Conservation (phyloP, 2,329 filamentous ascomycete species). For the Xylaria digitata region DNA sequence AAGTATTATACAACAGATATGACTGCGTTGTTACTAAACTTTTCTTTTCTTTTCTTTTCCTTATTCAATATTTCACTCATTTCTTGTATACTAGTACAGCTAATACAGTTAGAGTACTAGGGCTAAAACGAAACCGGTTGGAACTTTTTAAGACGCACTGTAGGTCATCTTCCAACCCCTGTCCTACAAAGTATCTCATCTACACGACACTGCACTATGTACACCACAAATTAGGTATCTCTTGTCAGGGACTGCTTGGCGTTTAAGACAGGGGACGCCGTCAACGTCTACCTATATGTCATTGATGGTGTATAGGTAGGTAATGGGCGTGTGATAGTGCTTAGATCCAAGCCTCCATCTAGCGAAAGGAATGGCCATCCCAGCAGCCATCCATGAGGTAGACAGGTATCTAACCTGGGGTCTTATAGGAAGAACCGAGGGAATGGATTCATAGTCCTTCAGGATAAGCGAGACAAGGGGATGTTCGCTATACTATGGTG, state of each 20-base stretch:
- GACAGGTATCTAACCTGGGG: constrained; percentile 11
- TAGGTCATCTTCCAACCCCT: constrained; percentile 23
- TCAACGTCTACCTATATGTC: too few relatives aligned
- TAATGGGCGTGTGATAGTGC: background rate
- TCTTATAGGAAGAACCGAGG: constrained; percentile 23
- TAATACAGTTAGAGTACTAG: too few relatives aligned
- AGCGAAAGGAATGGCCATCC: background rate
- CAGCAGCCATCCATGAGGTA: background rate
- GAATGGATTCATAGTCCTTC: constrained; percentile 29
- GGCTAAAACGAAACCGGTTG: too few relatives aligned
- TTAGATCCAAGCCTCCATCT: background rate
- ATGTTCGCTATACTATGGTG: constrained; percentile 13
- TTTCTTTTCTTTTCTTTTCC: too few relatives aligned
- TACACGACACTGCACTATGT: background rate
- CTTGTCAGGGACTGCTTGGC: constrained; percentile 6
- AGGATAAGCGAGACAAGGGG: constrained; percentile 19
- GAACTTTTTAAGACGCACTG: background rate
- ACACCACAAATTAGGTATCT: constrained; percentile 1
- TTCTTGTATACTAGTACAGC: too few relatives aligned
- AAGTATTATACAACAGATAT: too few relatives aligned
- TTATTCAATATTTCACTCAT: too few relatives aligned
- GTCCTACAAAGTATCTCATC: constrained; percentile 13
- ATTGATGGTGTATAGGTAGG: background rate
- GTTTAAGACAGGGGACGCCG: background rate
- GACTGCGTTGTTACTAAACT: too few relatives aligned